These are phyloP conservation scores for Mucor mucedo DNA, from an alignment of 371 early-diverging fungal genomes.

Conservation along the genomic window DNA sequence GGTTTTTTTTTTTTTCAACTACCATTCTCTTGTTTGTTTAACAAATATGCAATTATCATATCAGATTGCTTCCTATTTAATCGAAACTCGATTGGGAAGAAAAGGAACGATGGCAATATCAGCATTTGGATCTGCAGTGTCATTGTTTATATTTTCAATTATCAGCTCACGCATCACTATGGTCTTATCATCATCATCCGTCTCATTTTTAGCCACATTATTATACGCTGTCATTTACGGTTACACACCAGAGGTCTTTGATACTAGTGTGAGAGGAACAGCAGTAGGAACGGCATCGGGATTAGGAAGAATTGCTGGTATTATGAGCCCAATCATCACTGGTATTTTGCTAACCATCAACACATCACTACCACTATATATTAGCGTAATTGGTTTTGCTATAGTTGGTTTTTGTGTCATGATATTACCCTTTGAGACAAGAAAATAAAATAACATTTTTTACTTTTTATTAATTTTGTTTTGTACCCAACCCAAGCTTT, in stretches of 20 bases:
- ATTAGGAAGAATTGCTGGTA: slow-evolving; percentile 76
- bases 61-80: slow-evolving; percentile 73
- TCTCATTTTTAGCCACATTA: slow-evolving; percentile 74
- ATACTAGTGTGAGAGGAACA: slow-evolving; percentile 77
- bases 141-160: slow-evolving; percentile 70
- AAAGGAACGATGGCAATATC: slow-evolving; percentile 83
- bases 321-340: slow-evolving; percentile 75
- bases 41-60: too few species aligned
- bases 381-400: slow-evolving; percentile 64
- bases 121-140: slow-evolving; percentile 70
- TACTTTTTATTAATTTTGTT: slow-evolving; percentile 10
- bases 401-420: slow-evolving; percentile 68
- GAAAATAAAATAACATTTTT: slow-evolving; percentile 10
- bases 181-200: slow-evolving; percentile 67
- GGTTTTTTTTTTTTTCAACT: too few species aligned
- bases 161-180: slow-evolving; percentile 58
- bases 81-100: slow-evolving; percentile 79
- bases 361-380: slow-evolving; percentile 69
- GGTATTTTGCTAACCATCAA: slow-evolving; percentile 67
- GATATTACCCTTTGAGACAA: slow-evolving; percentile 75
- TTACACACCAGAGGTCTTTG: slow-evolving; percentile 91
- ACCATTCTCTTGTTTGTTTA: background rate
- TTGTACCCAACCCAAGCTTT: slow-evolving; percentile 24
- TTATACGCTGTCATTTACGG: slow-evolving; percentile 87
- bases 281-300: slow-evolving; percentile 84